A percentile compares a stretch with the other conserved stretches of the same genome.
Conservation (phyloP, 306 rosid species). For the Fagus crenata region DNA sequence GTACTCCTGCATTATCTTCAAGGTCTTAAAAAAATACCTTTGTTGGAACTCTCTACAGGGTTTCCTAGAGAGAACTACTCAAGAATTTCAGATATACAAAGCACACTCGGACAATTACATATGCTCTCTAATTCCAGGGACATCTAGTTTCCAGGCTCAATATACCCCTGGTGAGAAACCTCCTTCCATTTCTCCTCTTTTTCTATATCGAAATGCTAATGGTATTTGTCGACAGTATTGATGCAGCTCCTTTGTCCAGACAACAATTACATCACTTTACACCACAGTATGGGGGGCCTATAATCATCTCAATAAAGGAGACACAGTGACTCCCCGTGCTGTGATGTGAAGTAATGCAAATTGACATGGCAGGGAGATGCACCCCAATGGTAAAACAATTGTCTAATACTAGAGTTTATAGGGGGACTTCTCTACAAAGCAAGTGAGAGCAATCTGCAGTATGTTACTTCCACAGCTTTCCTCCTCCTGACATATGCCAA, state of each 20-base stretch:
- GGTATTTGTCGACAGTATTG: background rate
- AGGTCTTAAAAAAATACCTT: background rate
- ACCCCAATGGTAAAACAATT: background rate
- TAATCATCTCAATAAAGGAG: background rate
- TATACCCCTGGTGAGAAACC: constrained; percentile 67
- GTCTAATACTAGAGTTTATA: constrained; percentile 26
- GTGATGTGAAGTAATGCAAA: background rate
- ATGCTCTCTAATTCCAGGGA: constrained; percentile 70
- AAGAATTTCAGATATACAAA: constrained; percentile 65
- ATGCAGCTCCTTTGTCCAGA: background rate
- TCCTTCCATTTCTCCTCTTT: background rate
- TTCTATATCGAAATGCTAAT: background rate
- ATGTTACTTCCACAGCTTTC: constrained; percentile 64
- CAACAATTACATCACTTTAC: background rate
- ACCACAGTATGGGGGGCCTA: background rate
- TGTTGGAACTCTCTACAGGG: constrained; percentile 39
- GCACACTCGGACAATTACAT: constrained; percentile 77
- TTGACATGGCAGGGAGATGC: background rate
- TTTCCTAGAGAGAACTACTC: constrained; percentile 51
- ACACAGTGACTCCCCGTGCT: background rate
- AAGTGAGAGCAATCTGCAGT: constrained; percentile 84
- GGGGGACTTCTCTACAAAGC: constrained; percentile 74
- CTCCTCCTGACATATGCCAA: constrained; percentile 64
- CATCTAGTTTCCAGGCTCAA: constrained; percentile 64
- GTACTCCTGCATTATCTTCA: background rate